Percentiles rank a stretch among this genome's conserved stretches.
These are phyloP conservation scores for Fusarium haematococcum DNA, from an alignment of 2,329 filamentous ascomycete genomes.

Conservation along the genomic window DNA sequence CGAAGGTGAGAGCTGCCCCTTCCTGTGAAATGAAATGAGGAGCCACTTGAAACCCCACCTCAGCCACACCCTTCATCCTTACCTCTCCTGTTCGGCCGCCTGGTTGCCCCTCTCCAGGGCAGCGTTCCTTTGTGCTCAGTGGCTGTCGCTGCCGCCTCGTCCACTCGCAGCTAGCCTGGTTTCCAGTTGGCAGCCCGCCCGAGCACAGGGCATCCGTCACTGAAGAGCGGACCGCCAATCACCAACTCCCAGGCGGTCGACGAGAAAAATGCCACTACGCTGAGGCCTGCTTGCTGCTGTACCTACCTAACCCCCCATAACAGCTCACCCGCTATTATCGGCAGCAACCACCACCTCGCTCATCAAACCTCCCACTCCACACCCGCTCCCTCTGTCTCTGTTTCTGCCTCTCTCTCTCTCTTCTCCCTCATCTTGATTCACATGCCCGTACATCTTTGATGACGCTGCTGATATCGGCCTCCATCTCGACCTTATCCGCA, in stretches of 20 bases:
- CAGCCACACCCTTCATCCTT: constrained; percentile 26
- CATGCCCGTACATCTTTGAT: constrained; percentile 34
- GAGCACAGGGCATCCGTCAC: constrained; percentile 17
- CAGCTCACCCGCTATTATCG: constrained; percentile 18
- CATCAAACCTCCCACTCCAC: constrained; percentile 40
- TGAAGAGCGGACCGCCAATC: constrained; percentile 12
- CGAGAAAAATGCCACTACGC: not conserved
- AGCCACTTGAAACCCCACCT: constrained; percentile 31
- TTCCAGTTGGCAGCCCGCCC: constrained; percentile 16
- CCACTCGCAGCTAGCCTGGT: not conserved
- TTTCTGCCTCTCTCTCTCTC: constrained; percentile 19
- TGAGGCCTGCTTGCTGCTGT: not conserved
- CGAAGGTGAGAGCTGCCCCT: constrained; percentile 5
- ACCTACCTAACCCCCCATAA: constrained; percentile 4
- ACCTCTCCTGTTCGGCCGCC: not conserved
- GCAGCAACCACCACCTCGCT: constrained; percentile 9
- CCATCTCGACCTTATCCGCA: constrained; percentile 32
- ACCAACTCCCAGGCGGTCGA: not conserved
- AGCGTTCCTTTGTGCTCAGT: constrained; percentile 4
- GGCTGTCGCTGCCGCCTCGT: not conserved
- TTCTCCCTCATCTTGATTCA: constrained; percentile 46
- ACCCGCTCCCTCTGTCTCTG: constrained; percentile 1
- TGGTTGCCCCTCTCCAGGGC: constrained; percentile 17
- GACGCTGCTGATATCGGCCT: constrained; percentile 34
- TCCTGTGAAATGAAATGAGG: constrained; percentile 34